phyloP scores from a whole-genome alignment of 2,329 filamentous ascomycete genomes.

The Didymella exigua region DNA sequence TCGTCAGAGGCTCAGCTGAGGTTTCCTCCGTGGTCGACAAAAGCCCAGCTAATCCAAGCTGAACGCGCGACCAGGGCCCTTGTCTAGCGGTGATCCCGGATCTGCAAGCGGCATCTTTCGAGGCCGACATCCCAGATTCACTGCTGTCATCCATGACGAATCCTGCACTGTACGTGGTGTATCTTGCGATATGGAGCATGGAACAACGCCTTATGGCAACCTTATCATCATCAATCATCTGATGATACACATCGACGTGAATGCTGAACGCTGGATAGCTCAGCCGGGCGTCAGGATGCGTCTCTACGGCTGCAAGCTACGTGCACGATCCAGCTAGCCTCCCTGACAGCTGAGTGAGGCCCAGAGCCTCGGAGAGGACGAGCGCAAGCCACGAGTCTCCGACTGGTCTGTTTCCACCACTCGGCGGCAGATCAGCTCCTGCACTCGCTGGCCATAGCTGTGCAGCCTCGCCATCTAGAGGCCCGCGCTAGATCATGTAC shows the following conservation, averaged over 20 bases:
- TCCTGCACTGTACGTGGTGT: not conserved
- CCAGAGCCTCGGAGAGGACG: slow-evolving; percentile 22
- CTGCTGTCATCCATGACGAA: slow-evolving; percentile 12
- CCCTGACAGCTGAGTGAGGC: slow-evolving; percentile 23
- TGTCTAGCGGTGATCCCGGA: slow-evolving; percentile 17
- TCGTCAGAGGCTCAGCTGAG: slow-evolving; percentile 11
- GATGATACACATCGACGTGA: slow-evolving; percentile 5
- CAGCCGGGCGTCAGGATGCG: slow-evolving; percentile 4
- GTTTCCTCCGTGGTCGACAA: not conserved
- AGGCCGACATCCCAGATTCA: slow-evolving; percentile 2
- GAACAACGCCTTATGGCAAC: not conserved
- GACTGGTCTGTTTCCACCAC: slow-evolving; percentile 9
- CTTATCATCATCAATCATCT: slow-evolving; percentile 8
- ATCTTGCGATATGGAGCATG: not conserved
- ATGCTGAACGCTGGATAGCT: slow-evolving; percentile 6
- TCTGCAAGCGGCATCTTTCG: slow-evolving; percentile 4
- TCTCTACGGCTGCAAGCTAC: slow-evolving; percentile 4
- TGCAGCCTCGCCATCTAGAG: slow-evolving; percentile 34
- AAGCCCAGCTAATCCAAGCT: slow-evolving; percentile 1
- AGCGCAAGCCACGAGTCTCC: slow-evolving; percentile 31
- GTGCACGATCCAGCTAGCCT: slow-evolving; percentile 21
- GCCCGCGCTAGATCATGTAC: slow-evolving; percentile 31
- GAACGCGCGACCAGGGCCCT: slow-evolving; percentile 1
- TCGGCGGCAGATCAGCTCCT: slow-evolving; percentile 23
- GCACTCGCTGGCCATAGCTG: slow-evolving; percentile 22